Conservation (phyloP, 2,329 filamentous ascomycete genomes). For the Chalara sp. region DNA sequence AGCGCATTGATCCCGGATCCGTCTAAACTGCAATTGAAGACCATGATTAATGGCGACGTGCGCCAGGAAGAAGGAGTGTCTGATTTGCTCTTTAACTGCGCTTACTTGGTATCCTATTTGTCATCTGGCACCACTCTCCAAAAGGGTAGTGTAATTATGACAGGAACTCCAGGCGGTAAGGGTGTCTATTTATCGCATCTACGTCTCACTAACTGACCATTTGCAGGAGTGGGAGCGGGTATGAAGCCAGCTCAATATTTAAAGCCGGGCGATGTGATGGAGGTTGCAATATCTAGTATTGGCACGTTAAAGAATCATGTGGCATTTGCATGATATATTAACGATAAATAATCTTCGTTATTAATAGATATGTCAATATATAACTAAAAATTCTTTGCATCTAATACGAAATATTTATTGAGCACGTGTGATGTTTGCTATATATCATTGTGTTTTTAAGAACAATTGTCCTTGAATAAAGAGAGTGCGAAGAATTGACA, state of each 20-base stretch:
- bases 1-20: constrained; percentile 7
- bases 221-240: constrained; percentile 33
- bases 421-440: too few relatives aligned
- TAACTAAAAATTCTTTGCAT: too few relatives aligned
- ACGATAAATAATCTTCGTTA: too few relatives aligned
- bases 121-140: constrained; percentile 42
- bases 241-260: constrained; percentile 26
- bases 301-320: constrained; percentile 14
- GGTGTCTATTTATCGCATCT: constrained; percentile 16
- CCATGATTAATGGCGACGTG: constrained; percentile 36
- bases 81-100: constrained; percentile 42
- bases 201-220: constrained; percentile 17
- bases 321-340: neutral
- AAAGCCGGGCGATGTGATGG: constrained; percentile 11
- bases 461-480: too few relatives aligned
- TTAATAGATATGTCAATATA: too few relatives aligned
- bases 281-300: constrained; percentile 13
- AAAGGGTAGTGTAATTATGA: constrained; percentile 42
- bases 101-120: constrained; percentile 37
- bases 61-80: constrained; percentile 34
- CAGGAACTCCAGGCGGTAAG: constrained; percentile 36
- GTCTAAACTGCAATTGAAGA: constrained; percentile 23
- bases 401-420: too few relatives aligned
- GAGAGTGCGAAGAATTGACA: too few relatives aligned
- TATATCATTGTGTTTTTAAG: too few relatives aligned